Conservation (phyloP, 345 rosid species). For the Salix caprea region DNA sequence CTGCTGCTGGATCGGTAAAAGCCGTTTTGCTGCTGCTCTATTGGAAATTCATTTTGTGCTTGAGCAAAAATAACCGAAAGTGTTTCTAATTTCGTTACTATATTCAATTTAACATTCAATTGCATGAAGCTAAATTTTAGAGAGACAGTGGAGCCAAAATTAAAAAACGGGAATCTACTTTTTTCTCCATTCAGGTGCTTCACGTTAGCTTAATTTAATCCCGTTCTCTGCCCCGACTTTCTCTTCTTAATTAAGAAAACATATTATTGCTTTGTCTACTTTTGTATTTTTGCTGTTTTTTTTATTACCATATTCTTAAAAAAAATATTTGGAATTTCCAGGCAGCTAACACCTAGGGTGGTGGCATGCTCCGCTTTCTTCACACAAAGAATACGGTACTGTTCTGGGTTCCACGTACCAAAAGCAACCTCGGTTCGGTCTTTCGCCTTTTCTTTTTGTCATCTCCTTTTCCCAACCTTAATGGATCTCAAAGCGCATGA, state of each 20-base stretch:
- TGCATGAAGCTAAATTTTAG: not conserved
- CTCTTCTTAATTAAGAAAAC: not conserved
- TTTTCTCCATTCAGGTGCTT: slow-evolving; percentile 20
- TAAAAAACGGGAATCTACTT: slow-evolving; percentile 4
- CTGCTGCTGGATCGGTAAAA: fast-evolving
- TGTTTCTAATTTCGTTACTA: no score
- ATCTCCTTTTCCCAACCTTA: not conserved
- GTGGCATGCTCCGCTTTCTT: slow-evolving; percentile 46
- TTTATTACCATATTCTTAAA: not conserved
- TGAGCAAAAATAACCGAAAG: no score
- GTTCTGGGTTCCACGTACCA: slow-evolving; percentile 6
- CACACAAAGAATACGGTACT: slow-evolving; percentile 15
- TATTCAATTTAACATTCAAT: not conserved
- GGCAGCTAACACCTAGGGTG: slow-evolving; percentile 35
- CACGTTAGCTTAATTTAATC: slow-evolving; percentile 21
- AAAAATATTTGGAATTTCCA: not conserved
- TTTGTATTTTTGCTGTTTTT: not conserved
- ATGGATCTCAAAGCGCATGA: not conserved
- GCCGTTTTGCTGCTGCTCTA: no score
- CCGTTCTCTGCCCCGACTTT: slow-evolving; percentile 10
- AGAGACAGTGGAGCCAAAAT: not conserved
- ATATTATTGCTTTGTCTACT: not conserved
- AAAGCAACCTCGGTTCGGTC: not conserved
- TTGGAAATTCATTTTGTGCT: no score
- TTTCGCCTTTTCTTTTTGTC: not conserved